Evolutionary conservation across 164 flowering plant genomes (phyloP).

Genomic region (Annona cherimola): DNA sequence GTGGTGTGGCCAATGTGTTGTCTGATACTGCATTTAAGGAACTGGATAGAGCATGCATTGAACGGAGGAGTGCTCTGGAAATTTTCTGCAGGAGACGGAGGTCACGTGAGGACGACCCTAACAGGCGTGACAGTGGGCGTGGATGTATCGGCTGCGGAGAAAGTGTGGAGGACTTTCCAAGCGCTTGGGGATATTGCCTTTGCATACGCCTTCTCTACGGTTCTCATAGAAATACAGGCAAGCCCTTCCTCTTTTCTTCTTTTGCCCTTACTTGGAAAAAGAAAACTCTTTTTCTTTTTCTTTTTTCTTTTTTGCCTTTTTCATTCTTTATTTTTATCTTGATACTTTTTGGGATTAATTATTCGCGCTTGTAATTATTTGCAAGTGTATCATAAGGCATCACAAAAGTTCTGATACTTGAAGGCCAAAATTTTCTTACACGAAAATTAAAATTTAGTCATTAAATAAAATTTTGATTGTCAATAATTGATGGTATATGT

Average conservation of each 20-base stretch:
- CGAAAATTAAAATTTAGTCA: too few relatives aligned
- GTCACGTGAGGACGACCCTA: conserved; percentile 43
- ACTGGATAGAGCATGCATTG: background rate
- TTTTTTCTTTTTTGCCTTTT: too few relatives aligned
- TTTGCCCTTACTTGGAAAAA: background rate
- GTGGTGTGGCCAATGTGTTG: too few relatives aligned
- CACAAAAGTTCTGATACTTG: too few relatives aligned
- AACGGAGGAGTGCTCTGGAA: background rate
- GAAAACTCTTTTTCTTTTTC: background rate
- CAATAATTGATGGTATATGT: too few relatives aligned
- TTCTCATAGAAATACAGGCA: conserved; percentile 91
- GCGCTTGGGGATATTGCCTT: conserved; percentile 93
- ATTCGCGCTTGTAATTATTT: too few relatives aligned
- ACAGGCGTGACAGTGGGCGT: conserved; percentile 68
- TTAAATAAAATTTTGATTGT: too few relatives aligned
- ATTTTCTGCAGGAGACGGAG: conserved; percentile 26
- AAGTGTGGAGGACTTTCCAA: conserved; percentile 75
- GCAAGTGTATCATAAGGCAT: too few relatives aligned
- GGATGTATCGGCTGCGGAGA: conserved; percentile 63
- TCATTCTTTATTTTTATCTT: too few relatives aligned
- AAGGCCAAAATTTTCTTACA: too few relatives aligned
- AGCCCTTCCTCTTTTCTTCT: background rate
- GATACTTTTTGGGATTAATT: too few relatives aligned
- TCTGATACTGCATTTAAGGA: too few relatives aligned
- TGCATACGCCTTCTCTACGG: conserved; percentile 80